Base-by-base conservation (phyloP, 495 filamentous ascomycete genomes). In the Penicillium desertorum region DNA sequence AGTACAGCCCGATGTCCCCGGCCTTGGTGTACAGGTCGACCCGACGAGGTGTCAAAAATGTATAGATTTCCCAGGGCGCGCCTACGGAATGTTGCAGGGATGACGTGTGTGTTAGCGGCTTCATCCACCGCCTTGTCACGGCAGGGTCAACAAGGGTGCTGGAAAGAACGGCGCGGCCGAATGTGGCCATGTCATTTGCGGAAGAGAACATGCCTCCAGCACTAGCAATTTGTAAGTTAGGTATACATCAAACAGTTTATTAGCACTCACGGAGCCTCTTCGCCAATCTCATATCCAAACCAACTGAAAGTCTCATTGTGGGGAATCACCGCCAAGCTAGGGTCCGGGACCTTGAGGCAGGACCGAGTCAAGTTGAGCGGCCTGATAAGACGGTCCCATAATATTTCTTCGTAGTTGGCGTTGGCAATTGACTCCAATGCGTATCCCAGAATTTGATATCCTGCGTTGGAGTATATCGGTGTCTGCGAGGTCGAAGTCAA, bases 401-500 rank as follows among this genome's bases (percentile, higher is more conserved):
- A 44, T 0, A 68, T 39, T 0, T 54, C 30, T 20, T 60, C 34
- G 20, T 44, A 69, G 2, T 25, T 10, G 2, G 48, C 29, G 14
- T 34, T 45, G 1, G 52, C 53, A 2, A 71, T 56, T 14, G 56
- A 41, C 39, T 86, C 81, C 57, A 86, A 66, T 2, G 76, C 82
- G 59, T 85, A 84, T 0, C 71, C 78, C 7, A 86, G 69, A 51
- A 87, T 73, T 57, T 79, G 76, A 59, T 76, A 86, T 4, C 75
- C 83, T 3, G 78, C 76, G 62, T 87, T 87, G 5, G 83, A 86
- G 62, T 87, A 88, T 5, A 78, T 74, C 0, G 84, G 79, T 0
- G 78, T 81, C 16, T 74, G 66, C 4, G 73, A 78, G 4, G 78
- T 75, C 3, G 75, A 61, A 53, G 79, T 79, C 9, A 82, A 70